phyloP scores from a whole-genome alignment of 169 alveolate species.

The Cyclospora cayetanensis region DNA sequence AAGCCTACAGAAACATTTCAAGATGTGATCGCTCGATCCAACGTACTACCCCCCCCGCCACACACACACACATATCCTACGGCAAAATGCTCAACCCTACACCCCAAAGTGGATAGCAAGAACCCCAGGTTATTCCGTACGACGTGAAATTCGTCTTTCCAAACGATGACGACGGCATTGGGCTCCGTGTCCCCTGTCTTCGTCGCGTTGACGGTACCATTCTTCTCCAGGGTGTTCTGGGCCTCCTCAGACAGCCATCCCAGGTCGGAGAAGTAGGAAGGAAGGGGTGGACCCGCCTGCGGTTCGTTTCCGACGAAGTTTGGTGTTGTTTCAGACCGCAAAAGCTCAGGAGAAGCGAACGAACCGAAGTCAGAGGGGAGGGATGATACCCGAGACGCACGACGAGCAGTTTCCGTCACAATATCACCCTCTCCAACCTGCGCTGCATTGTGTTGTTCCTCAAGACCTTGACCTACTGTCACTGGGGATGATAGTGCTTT shows the following conservation, averaged over 20 bases:
- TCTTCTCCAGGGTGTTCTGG: not conserved
- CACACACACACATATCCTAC: not conserved
- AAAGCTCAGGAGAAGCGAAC: no score
- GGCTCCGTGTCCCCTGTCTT: not conserved
- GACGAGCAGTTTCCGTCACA: no score
- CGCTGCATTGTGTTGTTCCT: no score
- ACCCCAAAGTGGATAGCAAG: conserved; percentile 1
- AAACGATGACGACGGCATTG: conserved; percentile 51
- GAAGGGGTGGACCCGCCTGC: no score
- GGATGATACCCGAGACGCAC: no score
- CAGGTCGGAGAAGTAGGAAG: not conserved
- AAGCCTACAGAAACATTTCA: not conserved
- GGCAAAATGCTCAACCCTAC: not conserved
- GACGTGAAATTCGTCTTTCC: conserved; percentile 67
- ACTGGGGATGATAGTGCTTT: not conserved
- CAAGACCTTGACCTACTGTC: no score
- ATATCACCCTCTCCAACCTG: no score
- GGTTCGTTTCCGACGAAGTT: no score
- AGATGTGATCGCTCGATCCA: not conserved
- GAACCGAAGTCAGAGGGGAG: no score
- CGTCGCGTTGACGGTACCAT: not conserved
- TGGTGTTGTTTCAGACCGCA: no score
- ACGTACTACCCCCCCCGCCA: not conserved
- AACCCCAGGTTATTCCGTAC: not conserved
- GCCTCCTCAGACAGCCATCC: conserved; percentile 23